Evolutionary conservation across 345 rosid species (phyloP), one percentile per base, ranked within the genome.

Genomic region (Corchorus capsularis): DNA sequence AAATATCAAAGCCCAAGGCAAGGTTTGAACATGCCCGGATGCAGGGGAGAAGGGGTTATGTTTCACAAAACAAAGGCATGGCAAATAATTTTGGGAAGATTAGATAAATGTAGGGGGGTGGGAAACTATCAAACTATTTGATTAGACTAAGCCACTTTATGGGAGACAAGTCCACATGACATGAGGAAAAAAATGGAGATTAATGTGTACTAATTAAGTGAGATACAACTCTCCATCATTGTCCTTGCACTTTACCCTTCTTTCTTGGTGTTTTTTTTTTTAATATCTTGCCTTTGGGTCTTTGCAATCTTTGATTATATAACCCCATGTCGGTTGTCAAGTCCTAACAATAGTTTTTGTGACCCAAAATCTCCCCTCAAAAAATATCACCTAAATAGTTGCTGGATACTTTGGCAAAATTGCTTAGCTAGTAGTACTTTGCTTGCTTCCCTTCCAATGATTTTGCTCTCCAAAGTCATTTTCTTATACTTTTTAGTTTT

Each of bases 151-250:
- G 79, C 77, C 43, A 73, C 81, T 79, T 79, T 54, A 22, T 17
- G 62, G 83, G 79, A 74, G 85, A 78, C 85, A 79, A 72, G 19
- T 49, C 77, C 88, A 76, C 86, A 57, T 83, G 81, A 27, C 27
- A 27, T 71, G 71, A 70, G 64, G 55, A 43, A 73, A 78, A 72
- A 70, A 71, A 55, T 34, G 37, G 41, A 54, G 65, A 71, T 80
- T 75, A 77, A 34, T 8, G 63, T 46, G 57, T 20, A 17, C 66
- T 57, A 37, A 9, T 20, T 37, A 59, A 46, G 4, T 41, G 56
- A 63, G 27, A 27, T 27, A 27, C 27, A 9, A 52, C 70, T 49
- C 70, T 49, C 49, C 53, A 67, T 76, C 49, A 80, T 82, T 76
- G 80, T 78, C 77, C 77, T 76, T 79, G 3, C 54, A 35, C 72